Evolutionary conservation across 345 rosid genomes (phyloP), one percentile per base, ranked within the genome.

Genomic region (Eucalyptus marginata): DNA sequence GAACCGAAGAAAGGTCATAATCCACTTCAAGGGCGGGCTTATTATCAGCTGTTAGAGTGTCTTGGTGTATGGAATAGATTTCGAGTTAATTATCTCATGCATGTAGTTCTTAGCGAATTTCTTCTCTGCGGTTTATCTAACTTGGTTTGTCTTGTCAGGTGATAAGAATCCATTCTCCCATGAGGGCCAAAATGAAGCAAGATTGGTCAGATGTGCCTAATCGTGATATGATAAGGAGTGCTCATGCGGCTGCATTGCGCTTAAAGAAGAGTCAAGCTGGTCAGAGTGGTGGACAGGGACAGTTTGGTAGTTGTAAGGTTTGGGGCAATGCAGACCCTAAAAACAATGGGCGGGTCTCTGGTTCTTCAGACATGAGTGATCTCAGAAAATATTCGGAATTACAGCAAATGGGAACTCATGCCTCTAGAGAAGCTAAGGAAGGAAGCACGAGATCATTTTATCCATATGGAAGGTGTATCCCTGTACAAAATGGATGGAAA

Each of bases 1-100:
- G 89, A 94, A 29, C 98, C 98, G 10, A 93, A 97, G 94, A 94
- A 98, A 94, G 99, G 99, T 89, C 99, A 97, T 90, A 98, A 95
- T 93, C 99, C 99, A 71, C 99, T 98, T 80, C 99, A 98, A 92
- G 99, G 99, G 86, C 93, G 99, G 90, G 99, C 99, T 88, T 98
- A 98, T 90, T 97, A 98, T 92, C 99, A 96, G 90, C 97, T 98
- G 71, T 94, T 97, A 87, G 99, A 97, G 87, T 98, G 99, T 93
- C 98, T 98, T 87, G 99, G 99, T 88, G 99, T 98, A 98, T 56
- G 94, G 66, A 64, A 43, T 86, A 49, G 64, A 24, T 51, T 80
- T 31, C 71, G 49, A 62, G 25, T n/a, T 33, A 33, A 29, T 59
- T 12, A 27, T 62, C 22, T 80, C 29, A 52, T 89, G 17, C 29